Evolutionary conservation across 192 early-diverging fungal species (phyloP).

Genomic region (Thoreauomyces humboldtii): DNA sequence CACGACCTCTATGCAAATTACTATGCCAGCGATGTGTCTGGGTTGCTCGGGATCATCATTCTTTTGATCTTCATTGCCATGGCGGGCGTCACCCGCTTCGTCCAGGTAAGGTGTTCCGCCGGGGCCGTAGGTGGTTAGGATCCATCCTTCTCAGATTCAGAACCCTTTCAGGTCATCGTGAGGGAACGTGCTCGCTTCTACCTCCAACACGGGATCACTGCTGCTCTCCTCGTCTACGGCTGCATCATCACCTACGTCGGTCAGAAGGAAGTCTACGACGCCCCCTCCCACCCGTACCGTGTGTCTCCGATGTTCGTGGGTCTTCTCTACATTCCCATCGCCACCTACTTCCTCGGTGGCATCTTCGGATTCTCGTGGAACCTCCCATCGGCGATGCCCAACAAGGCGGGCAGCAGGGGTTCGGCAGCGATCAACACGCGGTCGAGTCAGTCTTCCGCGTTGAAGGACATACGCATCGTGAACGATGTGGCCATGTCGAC

Average conservation of each 20-base stretch:
- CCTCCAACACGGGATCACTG: too few relatives aligned
- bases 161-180: too few relatives aligned
- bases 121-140: background rate
- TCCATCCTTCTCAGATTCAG: too few relatives aligned
- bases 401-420: too few relatives aligned
- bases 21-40: constrained; percentile 1
- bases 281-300: background rate
- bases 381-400: constrained; percentile 14
- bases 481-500: constrained; percentile 22
- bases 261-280: constrained; percentile 11
- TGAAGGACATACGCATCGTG: constrained; percentile 3
- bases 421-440: too few relatives aligned
- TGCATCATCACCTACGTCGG: constrained; percentile 1
- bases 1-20: constrained; percentile 4
- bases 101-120: background rate
- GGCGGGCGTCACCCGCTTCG: constrained; percentile 17
- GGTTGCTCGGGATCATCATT: constrained; percentile 6
- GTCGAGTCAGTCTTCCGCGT: too few relatives aligned
- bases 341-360: constrained; percentile 16
- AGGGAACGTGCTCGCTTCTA: too few relatives aligned
- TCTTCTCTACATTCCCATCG: constrained; percentile 7
- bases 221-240: background rate
- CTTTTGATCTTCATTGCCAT: constrained; percentile 11
- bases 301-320: constrained; percentile 4
- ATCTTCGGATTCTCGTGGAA: constrained; percentile 26